phyloP scores from a whole-genome alignment of 495 filamentous ascomycete species.

The Opeltia flavorubescens region DNA sequence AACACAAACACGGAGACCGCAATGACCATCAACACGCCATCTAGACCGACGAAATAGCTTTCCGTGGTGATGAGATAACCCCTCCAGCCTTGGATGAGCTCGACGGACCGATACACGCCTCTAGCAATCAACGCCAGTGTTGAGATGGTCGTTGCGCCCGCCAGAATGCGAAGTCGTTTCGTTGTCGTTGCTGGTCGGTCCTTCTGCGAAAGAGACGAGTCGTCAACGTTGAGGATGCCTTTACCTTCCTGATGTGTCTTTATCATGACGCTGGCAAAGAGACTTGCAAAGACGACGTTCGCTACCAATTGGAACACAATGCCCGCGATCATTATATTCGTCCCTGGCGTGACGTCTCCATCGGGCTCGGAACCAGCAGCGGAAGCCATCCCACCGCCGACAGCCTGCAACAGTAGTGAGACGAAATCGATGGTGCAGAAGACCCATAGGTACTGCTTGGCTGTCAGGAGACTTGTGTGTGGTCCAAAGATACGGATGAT shows the following conservation, averaged over 20 bases:
- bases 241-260: not conserved
- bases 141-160: conserved; percentile 30
- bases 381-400: conserved; percentile 43
- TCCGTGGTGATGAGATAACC: conserved; percentile 47
- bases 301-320: conserved; percentile 44
- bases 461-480: conserved; percentile 32
- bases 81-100: conserved; percentile 43
- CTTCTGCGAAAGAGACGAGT: conserved; percentile 14
- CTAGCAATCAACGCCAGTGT: conserved; percentile 36
- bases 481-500: conserved; percentile 42
- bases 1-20: conserved; percentile 38
- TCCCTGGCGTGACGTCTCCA: conserved; percentile 37
- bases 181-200: not conserved
- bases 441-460: conserved; percentile 41
- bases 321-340: conserved; percentile 47
- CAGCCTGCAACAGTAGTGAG: conserved; percentile 46
- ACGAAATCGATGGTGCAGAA: conserved; percentile 45
- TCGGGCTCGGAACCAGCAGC: conserved; percentile 25
- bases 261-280: not conserved
- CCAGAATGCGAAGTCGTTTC: conserved; percentile 10
- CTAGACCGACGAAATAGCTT: conserved; percentile 41
- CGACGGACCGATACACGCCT: conserved; percentile 44
- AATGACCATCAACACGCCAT: conserved; percentile 42
- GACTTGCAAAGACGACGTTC: conserved; percentile 18
- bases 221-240: not conserved